Evolutionary conservation across 352 stramenopile species (phyloP), one percentile per base, ranked within the genome.

Genomic region (Globisporangium barbulae): DNA sequence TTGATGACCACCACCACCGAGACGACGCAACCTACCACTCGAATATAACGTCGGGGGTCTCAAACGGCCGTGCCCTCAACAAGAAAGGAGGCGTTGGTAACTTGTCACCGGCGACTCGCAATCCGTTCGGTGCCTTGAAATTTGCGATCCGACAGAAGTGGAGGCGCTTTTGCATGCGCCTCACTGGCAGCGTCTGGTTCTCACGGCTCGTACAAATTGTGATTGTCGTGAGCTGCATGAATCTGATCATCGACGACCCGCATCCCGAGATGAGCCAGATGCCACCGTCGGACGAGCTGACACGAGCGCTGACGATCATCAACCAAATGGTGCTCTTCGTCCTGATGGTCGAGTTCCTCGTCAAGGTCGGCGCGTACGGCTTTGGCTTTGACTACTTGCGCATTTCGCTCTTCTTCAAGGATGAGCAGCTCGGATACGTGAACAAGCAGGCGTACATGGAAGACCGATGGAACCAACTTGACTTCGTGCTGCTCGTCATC

Each of bases 391-490:
- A 84, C 41, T 93, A 90, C 64, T 33, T 93, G 44, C 72, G 73
- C 0, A 62, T 91, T 15, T 63, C 71, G 3, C 70, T 88, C 57
- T 88, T 91, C 44, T 80, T 83, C 59, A 77, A 70, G 35, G 81
- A 91, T 53, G 82, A 93, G 44, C 45, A 73, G 19, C 67, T 93
- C 8, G 82, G 77, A 21, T 90, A 85, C 68, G 82, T 86, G 25
- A 67, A 64, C 37, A 79, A 79, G 4, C 78, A 91, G 61, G 79
- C 80, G 5, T 93, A 91, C 71, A 88, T 93, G 63, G 84, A 93
- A 52, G 74, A 90, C 63, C 65, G 61, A 25, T 93, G 84, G 84
- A 93, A 93, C 64, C 84, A 90, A 53, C 75, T 93, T 9, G 84
- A 91, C 67, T 69, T 86, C 3, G 64, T 72, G 6, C 52, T 93